Evolutionary conservation across 495 filamentous ascomycete species (phyloP).

Genomic region (Penicillium manginii): DNA sequence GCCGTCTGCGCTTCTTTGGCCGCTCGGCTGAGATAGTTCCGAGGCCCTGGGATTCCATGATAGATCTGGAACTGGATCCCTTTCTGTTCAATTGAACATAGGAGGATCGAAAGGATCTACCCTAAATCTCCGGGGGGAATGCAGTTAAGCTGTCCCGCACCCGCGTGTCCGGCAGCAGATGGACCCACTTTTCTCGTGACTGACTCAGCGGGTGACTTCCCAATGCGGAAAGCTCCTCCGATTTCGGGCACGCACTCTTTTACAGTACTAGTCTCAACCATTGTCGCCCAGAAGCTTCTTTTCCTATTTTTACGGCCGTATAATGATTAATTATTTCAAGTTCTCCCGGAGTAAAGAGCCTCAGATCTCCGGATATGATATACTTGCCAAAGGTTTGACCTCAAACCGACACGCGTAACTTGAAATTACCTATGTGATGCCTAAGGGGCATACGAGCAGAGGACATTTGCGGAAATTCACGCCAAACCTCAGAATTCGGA

Average conservation of each 20-base stretch:
- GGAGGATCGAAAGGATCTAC: not conserved
- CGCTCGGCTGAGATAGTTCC: constrained; percentile 25
- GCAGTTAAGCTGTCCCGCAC: too few species aligned
- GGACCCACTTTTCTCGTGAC: not conserved
- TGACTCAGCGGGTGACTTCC: not conserved
- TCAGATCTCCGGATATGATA: too few species aligned
- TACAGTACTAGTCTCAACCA: not conserved
- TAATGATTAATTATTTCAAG: too few species aligned
- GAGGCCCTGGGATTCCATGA: constrained; percentile 20
- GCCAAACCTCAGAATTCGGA: too few species aligned
- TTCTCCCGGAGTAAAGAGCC: too few species aligned
- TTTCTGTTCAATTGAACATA: not conserved
- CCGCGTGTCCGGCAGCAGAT: not conserved
- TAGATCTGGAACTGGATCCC: not conserved
- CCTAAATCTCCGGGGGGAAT: too few species aligned
- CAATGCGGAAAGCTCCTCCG: not conserved
- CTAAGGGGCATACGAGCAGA: too few species aligned
- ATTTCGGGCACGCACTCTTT: not conserved
- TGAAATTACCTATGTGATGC: too few species aligned
- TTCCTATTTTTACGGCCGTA: too few species aligned
- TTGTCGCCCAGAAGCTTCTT: not conserved
- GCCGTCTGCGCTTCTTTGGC: constrained; percentile 46
- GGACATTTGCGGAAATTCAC: too few species aligned
- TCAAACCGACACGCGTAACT: too few species aligned
- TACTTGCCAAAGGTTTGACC: too few species aligned